Base-by-base conservation (phyloP, 148 eudicot species). In the Persicaria maculosa region DNA sequence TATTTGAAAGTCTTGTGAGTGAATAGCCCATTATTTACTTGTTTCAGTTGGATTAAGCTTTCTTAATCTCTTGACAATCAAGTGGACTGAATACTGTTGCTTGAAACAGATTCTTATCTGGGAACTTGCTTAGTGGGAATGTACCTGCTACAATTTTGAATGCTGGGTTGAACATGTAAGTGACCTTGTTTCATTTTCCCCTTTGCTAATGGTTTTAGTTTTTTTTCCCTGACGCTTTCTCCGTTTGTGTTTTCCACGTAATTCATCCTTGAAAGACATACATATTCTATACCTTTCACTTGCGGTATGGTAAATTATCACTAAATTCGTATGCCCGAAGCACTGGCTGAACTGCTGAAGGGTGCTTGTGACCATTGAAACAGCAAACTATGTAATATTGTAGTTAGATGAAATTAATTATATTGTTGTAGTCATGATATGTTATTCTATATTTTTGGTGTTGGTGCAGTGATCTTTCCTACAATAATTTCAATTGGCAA, bases 401-500 rank as follows among this genome's bases (percentile, higher is more conserved):
- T 9, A 2, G 7, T 59, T 20, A 20, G 14, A 4, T 59, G 36
- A 20, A 22, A 59, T 22, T 19, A 59, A 22, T 22, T 59, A 59
- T 7, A 20, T 59, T 59, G 7, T 20, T 9, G 1, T 20, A 36
- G 9, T 59, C 14, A 20, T 59, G 65, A 19, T 11, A 59, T 59
- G 65, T 7, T 59, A 59, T 7, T 59, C 14, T 59, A 59, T 59
- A 9, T 20, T 22, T 59, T 59, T 59, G 31, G 43, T 59, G 9
- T 20, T 9, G 65, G 14, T 83, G 78, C 90, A 90, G 96, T 80
- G 96, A 90, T 83, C 88, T 90, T 61, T 90, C 96, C 68, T 88
- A 88, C 87, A 90, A 90, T 61, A 88, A 90, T 74, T 86, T 90
- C 16, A 82, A 86, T 12, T 90, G 87, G 92, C 86, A 82, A 85